phyloP scores from a whole-genome alignment of 495 filamentous ascomycete species.

The Penicillium nucicola region DNA sequence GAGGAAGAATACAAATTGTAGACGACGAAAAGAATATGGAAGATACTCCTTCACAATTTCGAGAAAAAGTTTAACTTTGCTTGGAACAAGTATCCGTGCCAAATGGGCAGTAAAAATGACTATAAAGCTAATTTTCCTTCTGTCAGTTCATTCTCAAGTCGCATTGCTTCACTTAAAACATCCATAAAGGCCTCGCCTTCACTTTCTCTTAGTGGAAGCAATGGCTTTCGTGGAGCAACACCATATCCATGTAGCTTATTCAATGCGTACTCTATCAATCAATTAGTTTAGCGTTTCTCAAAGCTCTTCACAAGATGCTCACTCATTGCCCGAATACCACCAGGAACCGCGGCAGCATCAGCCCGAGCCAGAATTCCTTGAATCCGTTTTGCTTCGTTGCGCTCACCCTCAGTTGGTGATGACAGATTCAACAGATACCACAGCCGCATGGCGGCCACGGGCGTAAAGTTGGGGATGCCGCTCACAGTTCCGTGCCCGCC shows the following conservation, averaged over 20 bases:
- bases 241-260: slow-evolving; percentile 22
- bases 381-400: slow-evolving; percentile 7
- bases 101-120: no score
- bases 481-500: slow-evolving; percentile 23
- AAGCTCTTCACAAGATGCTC: background rate
- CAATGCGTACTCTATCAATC: slow-evolving; percentile 17
- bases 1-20: no score
- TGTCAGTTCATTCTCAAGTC: no score
- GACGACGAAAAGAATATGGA: no score
- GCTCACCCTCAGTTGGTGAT: slow-evolving; percentile 6
- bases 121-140: no score
- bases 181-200: slow-evolving; percentile 17
- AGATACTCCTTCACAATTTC: no score
- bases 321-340: slow-evolving; percentile 23
- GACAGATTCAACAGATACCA: slow-evolving; percentile 14
- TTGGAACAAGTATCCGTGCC: no score
- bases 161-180: background rate
- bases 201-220: slow-evolving; percentile 12
- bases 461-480: slow-evolving; percentile 22
- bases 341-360: slow-evolving; percentile 18
- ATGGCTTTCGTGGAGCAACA: slow-evolving; percentile 13
- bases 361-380: slow-evolving; percentile 15
- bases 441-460: slow-evolving; percentile 20
- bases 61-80: no score
- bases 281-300: background rate